Conservation (phyloP, 2,329 filamentous ascomycete species). For the Colletotrichum chlorophyti region DNA sequence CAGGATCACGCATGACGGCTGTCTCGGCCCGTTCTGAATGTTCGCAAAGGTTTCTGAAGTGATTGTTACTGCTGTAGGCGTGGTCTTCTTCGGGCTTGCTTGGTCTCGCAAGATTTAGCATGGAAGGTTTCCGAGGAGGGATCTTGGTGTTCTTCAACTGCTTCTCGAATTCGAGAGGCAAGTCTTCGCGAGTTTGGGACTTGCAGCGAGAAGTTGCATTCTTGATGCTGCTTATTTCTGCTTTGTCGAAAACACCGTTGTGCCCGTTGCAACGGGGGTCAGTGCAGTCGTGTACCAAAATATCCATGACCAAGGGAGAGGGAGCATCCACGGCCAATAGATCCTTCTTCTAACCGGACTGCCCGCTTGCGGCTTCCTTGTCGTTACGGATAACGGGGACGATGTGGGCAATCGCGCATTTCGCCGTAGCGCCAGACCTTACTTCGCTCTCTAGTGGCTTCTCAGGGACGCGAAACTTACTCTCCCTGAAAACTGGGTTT, state of each 20-base stretch:
- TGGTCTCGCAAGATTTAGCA: neutral
- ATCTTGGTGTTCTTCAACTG: neutral
- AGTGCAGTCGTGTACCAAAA: conserved; percentile 12
- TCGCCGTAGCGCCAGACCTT: neutral
- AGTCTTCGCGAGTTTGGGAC: neutral
- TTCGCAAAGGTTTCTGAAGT: neutral
- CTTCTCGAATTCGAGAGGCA: neutral
- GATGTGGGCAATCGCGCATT: neutral
- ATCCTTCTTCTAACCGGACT: conserved; percentile 9
- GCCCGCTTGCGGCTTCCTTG: neutral
- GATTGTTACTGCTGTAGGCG: neutral
- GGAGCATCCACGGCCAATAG: too few species aligned
- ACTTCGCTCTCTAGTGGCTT: neutral
- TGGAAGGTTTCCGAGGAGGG: conserved; percentile 21
- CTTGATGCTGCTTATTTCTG: conserved; percentile 23
- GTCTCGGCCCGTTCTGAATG: neutral
- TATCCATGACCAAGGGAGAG: conserved; percentile 12
- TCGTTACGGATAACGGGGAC: neutral
- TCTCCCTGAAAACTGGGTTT: neutral
- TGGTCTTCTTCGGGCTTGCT: neutral
- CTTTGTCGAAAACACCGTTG: conserved; percentile 6
- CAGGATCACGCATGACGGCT: conserved; percentile 16
- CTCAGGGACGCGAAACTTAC: neutral
- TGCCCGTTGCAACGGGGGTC: conserved; percentile 9
- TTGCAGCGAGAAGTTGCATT: conserved; percentile 20